phyloP scores from a whole-genome alignment of 116 monocot species.

The Iris pallida region DNA sequence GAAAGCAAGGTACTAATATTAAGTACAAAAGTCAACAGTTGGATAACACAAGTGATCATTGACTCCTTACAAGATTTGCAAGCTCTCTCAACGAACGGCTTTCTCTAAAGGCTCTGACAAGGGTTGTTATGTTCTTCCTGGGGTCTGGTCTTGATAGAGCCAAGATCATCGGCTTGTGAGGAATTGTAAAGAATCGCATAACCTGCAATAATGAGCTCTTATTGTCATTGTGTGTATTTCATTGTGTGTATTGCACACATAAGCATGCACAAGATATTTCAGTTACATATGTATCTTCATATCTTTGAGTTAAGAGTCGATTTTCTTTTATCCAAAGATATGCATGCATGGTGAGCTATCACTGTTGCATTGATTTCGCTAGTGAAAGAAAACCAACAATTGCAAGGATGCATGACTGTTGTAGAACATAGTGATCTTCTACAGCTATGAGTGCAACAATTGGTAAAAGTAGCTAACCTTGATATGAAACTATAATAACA shows the following conservation, averaged over 20 bases:
- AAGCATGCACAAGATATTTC: background rate
- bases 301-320: background rate
- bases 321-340: background rate
- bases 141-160: conserved; percentile 62
- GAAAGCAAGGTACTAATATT: background rate
- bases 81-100: conserved; percentile 63
- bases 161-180: conserved; percentile 68
- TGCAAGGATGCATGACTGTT: too few relatives aligned
- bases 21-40: background rate
- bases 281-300: background rate
- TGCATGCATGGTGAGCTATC: background rate
- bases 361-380: too few relatives aligned
- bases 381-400: too few relatives aligned
- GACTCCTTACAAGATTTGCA: conserved; percentile 52
- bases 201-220: conserved; percentile 19
- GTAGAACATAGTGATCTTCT: too few relatives aligned
- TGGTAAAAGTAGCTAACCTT: background rate
- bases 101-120: conserved; percentile 65
- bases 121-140: conserved; percentile 61
- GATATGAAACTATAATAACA: background rate
- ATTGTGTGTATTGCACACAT: background rate
- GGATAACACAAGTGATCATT: background rate
- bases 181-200: conserved; percentile 58
- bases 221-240: background rate
- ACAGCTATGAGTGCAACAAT: too few relatives aligned